These are phyloP conservation scores for Wallacemonas sp. DNA, from an alignment of 208 protist species.

Conservation along the genomic window DNA sequence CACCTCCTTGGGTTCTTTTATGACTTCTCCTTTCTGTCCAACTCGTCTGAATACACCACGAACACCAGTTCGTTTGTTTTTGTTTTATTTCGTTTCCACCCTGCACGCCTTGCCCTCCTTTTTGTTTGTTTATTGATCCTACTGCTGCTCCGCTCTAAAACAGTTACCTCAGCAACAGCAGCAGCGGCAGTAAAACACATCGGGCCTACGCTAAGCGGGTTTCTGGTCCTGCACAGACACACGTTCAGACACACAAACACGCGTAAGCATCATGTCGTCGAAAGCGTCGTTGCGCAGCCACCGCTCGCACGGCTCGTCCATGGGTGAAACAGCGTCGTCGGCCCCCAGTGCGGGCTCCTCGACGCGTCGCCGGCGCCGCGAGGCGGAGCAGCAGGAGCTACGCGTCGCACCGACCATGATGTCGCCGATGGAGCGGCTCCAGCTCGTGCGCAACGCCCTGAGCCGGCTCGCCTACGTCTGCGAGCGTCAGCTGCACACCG, in stretches of 20 bases:
- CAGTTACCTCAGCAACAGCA: no score
- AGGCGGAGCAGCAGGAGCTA: constrained; percentile 21
- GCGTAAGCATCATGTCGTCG: constrained; percentile 42
- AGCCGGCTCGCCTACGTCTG: constrained; percentile 75
- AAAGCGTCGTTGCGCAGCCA: constrained; percentile 55
- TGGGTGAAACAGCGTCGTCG: constrained; percentile 45
- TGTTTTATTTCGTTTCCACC: neutral
- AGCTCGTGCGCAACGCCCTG: constrained; percentile 71
- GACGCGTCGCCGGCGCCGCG: constrained; percentile 39
- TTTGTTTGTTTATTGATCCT: neutral
- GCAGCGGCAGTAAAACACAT: no score
- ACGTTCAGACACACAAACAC: no score
- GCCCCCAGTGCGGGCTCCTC: constrained; percentile 45
- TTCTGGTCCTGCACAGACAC: no score
- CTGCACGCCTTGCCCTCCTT: neutral
- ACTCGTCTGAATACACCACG: no score
- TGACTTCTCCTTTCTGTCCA: no score
- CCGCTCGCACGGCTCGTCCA: constrained; percentile 53
- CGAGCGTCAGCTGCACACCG: constrained; percentile 69
- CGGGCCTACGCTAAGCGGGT: no score
- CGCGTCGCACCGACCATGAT: constrained; percentile 62
- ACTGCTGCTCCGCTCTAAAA: neutral
- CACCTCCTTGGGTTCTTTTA: no score
- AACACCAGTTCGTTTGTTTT: no score
- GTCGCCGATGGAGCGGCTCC: constrained; percentile 60